These are phyloP conservation scores for Arbutus unedo DNA, from an alignment of 148 eudicot genomes.

Conservation along the genomic window DNA sequence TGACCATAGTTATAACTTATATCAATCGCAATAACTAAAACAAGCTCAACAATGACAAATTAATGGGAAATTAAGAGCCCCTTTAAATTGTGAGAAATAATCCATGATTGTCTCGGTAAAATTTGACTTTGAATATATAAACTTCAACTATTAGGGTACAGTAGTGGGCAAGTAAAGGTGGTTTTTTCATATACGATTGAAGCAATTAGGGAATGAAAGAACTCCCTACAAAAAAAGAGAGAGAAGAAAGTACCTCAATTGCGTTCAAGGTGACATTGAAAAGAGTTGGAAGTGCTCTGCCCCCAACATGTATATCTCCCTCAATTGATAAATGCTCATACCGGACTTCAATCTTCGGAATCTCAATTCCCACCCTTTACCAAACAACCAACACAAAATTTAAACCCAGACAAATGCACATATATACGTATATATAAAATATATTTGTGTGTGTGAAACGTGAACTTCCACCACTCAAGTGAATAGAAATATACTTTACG, in stretches of 20 bases:
- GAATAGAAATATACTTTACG: no score
- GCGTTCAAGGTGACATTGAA: constrained; percentile 30
- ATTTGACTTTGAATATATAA: no score
- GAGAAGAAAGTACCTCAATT: constrained; percentile 29
- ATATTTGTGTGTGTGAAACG: no score
- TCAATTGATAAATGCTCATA: constrained; percentile 37
- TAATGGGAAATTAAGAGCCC: not conserved
- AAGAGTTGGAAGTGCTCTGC: constrained; percentile 49
- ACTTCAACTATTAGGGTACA: no score
- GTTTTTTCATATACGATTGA: no score
- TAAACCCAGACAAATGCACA: no score
- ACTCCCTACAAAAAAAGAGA: not conserved
- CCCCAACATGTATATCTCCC: constrained; percentile 38
- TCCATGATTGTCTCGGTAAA: not conserved
- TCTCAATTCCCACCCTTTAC: constrained; percentile 36
- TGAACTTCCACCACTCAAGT: no score
- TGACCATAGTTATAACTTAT: no score
- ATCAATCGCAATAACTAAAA: not conserved
- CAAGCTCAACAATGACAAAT: not conserved
- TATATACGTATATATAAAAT: no score
- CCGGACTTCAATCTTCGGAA: constrained; percentile 38
- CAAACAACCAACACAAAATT: not conserved
- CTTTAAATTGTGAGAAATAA: not conserved
- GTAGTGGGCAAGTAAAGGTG: no score
- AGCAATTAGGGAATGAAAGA: no score